Conservation (phyloP, 2,329 filamentous ascomycete genomes). For the Epicoccum nigrum region DNA sequence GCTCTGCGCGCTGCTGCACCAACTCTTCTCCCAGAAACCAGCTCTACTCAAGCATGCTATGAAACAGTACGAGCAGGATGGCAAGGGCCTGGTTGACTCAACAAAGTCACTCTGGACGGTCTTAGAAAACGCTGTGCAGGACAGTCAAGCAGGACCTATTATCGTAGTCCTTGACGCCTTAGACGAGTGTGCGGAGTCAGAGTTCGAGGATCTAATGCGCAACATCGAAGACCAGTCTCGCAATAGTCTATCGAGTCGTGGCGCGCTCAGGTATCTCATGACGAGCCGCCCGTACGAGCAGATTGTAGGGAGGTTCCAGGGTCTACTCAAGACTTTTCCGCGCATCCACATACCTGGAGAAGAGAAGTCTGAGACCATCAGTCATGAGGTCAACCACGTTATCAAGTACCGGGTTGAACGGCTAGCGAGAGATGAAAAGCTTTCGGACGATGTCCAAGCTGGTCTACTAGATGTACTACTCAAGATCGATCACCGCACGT, state of each 20-base stretch:
- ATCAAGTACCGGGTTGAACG: not conserved
- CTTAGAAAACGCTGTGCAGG: not conserved
- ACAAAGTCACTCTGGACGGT: not conserved
- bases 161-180: not conserved
- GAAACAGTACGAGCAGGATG: not conserved
- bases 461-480: not conserved
- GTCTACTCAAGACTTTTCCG: not conserved
- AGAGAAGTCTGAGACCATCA: not conserved
- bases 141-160: not conserved
- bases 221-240: not conserved
- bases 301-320: not conserved
- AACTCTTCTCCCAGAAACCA: constrained; percentile 26
- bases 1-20: constrained; percentile 28
- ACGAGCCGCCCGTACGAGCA: not conserved
- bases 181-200: not conserved
- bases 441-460: not conserved
- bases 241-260: too few species aligned
- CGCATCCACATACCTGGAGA: not conserved
- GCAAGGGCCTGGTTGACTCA: not conserved
- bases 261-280: not conserved
- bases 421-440: not conserved
- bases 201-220: not conserved
- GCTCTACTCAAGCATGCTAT: constrained; percentile 24
- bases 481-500: not conserved
- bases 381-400: not conserved